Evolutionary conservation across 768 basidiomycete genomes (phyloP).

Genomic region (Tylopilus felleus): DNA sequence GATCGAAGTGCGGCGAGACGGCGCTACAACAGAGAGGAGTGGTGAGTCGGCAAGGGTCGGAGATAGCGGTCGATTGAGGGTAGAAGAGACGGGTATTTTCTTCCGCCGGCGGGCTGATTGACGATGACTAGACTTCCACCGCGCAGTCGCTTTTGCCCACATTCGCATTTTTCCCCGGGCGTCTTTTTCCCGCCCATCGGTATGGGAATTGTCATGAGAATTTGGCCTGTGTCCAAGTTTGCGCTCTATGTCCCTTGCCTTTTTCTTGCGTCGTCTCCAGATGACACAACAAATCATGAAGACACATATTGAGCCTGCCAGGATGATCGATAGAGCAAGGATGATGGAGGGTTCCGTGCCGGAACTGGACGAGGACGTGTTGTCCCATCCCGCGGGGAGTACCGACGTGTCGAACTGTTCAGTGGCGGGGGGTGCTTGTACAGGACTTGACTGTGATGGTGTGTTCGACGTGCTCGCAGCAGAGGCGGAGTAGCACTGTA

Average conservation of each 20-base stretch:
- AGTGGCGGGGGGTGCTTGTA: slow-evolving; percentile 15
- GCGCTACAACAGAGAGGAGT: slow-evolving; percentile 11
- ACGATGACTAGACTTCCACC: slow-evolving; percentile 66
- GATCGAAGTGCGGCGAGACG: slow-evolving; percentile 31
- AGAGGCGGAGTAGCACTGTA: slow-evolving; percentile 19
- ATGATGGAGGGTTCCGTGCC: slow-evolving; percentile 44
- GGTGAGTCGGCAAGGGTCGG: slow-evolving; percentile 14
- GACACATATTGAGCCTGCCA: slow-evolving; percentile 57
- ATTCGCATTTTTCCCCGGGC: slow-evolving; percentile 50
- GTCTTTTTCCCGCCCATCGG: slow-evolving; percentile 42
- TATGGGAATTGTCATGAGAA: slow-evolving; percentile 27
- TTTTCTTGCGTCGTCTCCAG: slow-evolving; percentile 47
- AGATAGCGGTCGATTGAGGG: slow-evolving; percentile 16
- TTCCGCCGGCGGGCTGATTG: slow-evolving; percentile 59
- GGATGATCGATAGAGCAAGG: slow-evolving; percentile 55
- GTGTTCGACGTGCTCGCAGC: slow-evolving; percentile 1
- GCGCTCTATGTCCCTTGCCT: slow-evolving; percentile 51
- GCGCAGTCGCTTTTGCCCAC: slow-evolving; percentile 62
- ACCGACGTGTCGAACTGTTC: slow-evolving; percentile 19
- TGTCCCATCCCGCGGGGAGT: slow-evolving; percentile 58
- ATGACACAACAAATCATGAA: slow-evolving; percentile 62
- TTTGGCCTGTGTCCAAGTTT: slow-evolving; percentile 30
- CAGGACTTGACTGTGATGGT: neutral
- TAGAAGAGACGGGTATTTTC: slow-evolving; percentile 10
- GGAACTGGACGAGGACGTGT: slow-evolving; percentile 9